Evolutionary conservation across 305 asterid genomes (phyloP).

Genomic region (Solanum aculeatissimum): DNA sequence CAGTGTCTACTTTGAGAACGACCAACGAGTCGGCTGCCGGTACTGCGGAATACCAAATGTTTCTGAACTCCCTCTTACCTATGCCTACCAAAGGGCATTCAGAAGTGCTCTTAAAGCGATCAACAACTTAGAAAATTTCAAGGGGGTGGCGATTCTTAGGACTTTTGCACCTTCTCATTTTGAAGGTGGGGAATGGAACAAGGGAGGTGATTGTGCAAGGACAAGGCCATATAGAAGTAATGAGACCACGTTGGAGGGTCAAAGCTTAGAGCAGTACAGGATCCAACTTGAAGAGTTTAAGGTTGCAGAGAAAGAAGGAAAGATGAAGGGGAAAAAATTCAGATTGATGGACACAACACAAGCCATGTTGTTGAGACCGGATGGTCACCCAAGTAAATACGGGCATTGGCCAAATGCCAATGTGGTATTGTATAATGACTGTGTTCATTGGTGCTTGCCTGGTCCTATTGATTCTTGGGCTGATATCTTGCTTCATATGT

Average conservation of each 20-base stretch:
- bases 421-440: constrained; percentile 30
- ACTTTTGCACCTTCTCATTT: constrained; percentile 45
- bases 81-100: constrained; percentile 22
- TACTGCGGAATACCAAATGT: constrained; percentile 16
- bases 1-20: constrained; percentile 21
- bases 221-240: constrained; percentile 21
- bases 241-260: constrained; percentile 17
- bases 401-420: constrained; percentile 30
- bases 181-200: constrained; percentile 33
- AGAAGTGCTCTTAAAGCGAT: constrained; percentile 30
- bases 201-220: constrained; percentile 30
- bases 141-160: constrained; percentile 3
- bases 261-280: constrained; percentile 18
- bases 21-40: constrained; percentile 25
- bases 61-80: constrained; percentile 20
- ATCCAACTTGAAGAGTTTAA: constrained; percentile 35
- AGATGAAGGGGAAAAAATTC: constrained; percentile 10
- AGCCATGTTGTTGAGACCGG: constrained; percentile 43
- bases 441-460: constrained; percentile 50
- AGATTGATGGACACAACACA: constrained; percentile 31
- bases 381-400: constrained; percentile 42
- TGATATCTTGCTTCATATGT: constrained; percentile 33
- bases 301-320: constrained; percentile 18
- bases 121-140: background rate
- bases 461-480: constrained; percentile 46